Evolutionary conservation across 2,329 filamentous ascomycete genomes (phyloP).

Genomic region (Dothiorella sarmentorum): DNA sequence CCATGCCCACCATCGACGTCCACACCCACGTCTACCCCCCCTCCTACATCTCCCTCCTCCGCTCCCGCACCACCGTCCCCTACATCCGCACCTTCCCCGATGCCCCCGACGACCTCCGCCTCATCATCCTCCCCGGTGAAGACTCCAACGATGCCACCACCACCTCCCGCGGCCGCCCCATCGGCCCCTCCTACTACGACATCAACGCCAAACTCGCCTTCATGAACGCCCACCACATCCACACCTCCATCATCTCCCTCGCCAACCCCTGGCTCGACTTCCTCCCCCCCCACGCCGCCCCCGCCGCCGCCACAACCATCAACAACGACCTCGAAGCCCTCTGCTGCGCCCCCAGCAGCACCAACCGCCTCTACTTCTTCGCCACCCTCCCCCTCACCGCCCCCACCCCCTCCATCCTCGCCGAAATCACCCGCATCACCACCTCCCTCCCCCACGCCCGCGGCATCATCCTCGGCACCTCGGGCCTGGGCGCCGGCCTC

Average conservation of each 20-base stretch:
- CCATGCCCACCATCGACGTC: conserved; percentile 53
- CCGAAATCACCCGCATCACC: conserved; percentile 62
- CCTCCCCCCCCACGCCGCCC: conserved; percentile 59
- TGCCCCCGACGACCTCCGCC: conserved; percentile 54
- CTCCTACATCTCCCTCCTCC: conserved; percentile 56
- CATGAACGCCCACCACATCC: conserved; percentile 81
- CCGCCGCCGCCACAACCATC: conserved; percentile 61
- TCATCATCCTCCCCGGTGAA: conserved; percentile 62
- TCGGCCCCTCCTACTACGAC: conserved; percentile 80
- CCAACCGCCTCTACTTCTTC: conserved; percentile 75
- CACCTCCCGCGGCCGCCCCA: conserved; percentile 68
- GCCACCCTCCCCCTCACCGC: conserved; percentile 76
- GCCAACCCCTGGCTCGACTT: conserved; percentile 97
- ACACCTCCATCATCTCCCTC: conserved; percentile 79
- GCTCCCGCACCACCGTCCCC: conserved; percentile 60
- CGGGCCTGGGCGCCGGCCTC: conserved; percentile 70
- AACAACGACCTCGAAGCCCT: conserved; percentile 75
- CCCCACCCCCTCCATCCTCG: conserved; percentile 56
- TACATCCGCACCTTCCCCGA: conserved; percentile 64
- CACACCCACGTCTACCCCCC: conserved; percentile 64
- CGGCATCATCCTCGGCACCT: conserved; percentile 85
- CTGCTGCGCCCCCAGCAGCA: conserved; percentile 65
- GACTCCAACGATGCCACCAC: conserved; percentile 52
- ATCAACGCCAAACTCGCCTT: conserved; percentile 77
- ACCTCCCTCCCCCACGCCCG: conserved; percentile 65